phyloP scores from a whole-genome alignment of 768 basidiomycete species.

The Russula griseocarnosa region DNA sequence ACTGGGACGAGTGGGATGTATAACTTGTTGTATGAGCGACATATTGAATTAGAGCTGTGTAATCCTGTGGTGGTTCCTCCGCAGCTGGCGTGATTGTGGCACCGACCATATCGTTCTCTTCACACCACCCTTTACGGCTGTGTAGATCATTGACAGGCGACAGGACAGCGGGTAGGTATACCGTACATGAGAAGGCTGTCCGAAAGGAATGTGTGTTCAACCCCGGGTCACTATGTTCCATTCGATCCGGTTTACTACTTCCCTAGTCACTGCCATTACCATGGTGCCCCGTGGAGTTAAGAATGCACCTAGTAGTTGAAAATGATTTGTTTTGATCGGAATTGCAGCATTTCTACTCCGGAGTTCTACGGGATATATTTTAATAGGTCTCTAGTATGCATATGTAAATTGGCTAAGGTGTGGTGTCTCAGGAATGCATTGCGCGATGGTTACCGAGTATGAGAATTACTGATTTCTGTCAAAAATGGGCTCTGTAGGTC shows the following conservation, averaged over 20 bases:
- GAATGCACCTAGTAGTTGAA: too few species aligned
- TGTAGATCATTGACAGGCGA: not conserved
- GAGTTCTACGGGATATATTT: too few species aligned
- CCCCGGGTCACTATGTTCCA: not conserved
- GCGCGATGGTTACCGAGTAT: too few species aligned
- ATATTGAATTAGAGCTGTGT: not conserved
- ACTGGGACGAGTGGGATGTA: conserved; percentile 30
- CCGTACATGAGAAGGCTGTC: not conserved
- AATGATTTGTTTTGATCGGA: too few species aligned
- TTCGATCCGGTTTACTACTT: not conserved
- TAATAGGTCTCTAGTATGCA: too few species aligned
- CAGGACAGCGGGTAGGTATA: not conserved
- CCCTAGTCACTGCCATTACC: too few species aligned
- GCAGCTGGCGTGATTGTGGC: not conserved
- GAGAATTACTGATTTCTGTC: too few species aligned
- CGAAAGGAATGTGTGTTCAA: not conserved
- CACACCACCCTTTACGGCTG: not conserved
- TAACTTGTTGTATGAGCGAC: not conserved
- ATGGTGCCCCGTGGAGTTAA: too few species aligned
- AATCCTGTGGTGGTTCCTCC: not conserved
- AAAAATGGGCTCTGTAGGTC: too few species aligned
- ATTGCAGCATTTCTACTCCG: too few species aligned
- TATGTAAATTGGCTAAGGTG: too few species aligned
- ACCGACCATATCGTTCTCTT: not conserved
- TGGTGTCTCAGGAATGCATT: too few species aligned